Percentiles rank a stretch among this genome's conserved stretches.
phyloP scores from a whole-genome alignment of 225 moss, liverwort and hornwort genomes.

The Physcomitrellopsis africana region DNA sequence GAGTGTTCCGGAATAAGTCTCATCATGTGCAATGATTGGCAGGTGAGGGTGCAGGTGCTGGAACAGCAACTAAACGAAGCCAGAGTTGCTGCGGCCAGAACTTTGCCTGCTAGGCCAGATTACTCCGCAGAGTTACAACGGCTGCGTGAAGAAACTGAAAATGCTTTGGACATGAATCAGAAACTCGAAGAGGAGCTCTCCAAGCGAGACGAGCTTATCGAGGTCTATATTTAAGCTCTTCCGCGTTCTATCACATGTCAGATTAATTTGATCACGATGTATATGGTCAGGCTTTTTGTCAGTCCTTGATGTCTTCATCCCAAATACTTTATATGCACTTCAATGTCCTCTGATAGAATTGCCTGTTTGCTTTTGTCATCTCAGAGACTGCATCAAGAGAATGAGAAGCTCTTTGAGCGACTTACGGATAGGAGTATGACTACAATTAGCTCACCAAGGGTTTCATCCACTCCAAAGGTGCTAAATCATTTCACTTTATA shows the following conservation, averaged over 20 bases:
- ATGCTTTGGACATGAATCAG: conserved; percentile 72
- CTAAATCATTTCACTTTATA: conserved; percentile 21
- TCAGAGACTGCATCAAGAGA: conserved; percentile 93
- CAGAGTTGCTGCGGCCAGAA: conserved; percentile 50
- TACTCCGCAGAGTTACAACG: conserved; percentile 61
- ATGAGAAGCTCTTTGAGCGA: conserved; percentile 98
- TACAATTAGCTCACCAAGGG: conserved; percentile 56
- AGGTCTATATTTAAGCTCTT: conserved; percentile 37
- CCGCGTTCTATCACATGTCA: not conserved
- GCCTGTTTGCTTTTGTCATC: conserved; percentile 23
- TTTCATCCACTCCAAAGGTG: conserved; percentile 57
- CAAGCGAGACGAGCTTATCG: conserved; percentile 92
- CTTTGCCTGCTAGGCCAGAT: conserved; percentile 59
- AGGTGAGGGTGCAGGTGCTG: conserved; percentile 71
- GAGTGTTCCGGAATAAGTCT: conserved; percentile 4
- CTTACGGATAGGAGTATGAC: conserved; percentile 76
- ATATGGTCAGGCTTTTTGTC: not conserved
- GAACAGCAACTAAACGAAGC: conserved; percentile 74
- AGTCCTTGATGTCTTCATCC: not conserved
- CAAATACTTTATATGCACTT: not conserved
- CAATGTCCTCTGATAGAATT: conserved; percentile 13
- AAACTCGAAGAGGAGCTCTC: conserved; percentile 92
- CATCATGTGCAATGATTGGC: conserved; percentile 29
- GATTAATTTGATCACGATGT: not conserved
- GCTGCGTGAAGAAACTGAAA: conserved; percentile 60